Evolutionary conservation across 164 flowering plant genomes (phyloP).

Genomic region (Tinospora cordifolia): DNA sequence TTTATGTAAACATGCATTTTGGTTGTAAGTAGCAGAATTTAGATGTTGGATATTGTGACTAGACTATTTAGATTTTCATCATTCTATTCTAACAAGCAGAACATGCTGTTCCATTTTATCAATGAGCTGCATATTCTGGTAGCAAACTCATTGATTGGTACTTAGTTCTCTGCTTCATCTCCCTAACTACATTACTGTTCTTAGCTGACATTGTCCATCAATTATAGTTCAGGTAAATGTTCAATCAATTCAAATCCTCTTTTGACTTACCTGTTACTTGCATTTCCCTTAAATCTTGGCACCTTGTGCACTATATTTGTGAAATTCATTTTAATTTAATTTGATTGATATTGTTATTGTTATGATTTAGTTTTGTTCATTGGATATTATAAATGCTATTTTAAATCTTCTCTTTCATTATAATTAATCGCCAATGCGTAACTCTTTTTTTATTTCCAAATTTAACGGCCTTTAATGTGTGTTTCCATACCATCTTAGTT

Average conservation of each 20-base stretch:
- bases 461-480: too few species aligned
- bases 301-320: background rate
- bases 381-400: background rate
- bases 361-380: background rate
- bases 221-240: background rate
- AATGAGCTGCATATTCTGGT: background rate
- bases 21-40: too few species aligned
- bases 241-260: background rate
- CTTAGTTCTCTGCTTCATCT: background rate
- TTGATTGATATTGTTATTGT: too few species aligned
- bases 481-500: too few species aligned
- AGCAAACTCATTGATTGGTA: background rate
- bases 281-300: background rate
- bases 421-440: too few species aligned
- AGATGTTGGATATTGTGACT: too few species aligned
- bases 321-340: background rate
- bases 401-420: too few species aligned
- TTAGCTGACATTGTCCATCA: background rate
- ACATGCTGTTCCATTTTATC: too few species aligned
- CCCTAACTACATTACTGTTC: background rate
- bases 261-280: background rate
- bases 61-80: too few species aligned
- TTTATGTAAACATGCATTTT: too few species aligned
- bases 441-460: too few species aligned
- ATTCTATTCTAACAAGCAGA: too few species aligned